Evolutionary conservation across 2,329 filamentous ascomycete species (phyloP), one percentile per base, ranked within the genome.

Genomic region (Biscogniauxia sp.): DNA sequence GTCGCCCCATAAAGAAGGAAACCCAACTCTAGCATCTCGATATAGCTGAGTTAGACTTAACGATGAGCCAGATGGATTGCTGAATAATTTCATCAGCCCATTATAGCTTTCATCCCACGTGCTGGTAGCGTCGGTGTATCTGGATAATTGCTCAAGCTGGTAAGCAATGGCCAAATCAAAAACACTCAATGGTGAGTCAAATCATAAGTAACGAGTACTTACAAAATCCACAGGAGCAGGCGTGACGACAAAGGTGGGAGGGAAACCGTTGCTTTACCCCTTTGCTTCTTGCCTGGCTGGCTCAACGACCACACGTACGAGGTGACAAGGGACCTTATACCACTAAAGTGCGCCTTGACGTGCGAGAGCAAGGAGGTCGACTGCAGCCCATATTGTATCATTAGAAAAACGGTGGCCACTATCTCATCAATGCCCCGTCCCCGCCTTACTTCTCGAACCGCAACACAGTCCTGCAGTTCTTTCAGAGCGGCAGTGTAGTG

Each of bases 301-400:
- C 19, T 28, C 20, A 28, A 51, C 3, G 41, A 37, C 28, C 32
- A 2, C 5, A 55, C 17, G 25, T 55, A 55, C 15, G 52, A 49
- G 20, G 41, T 28, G 25, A 61, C 19, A 8, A 61, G 28, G 17
- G 59, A 61, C 17, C 50, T 54, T 5, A 58, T 50, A 3, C 59
- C 55, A 2, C 17, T 37, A 8, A 57, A 11, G 55, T 57, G 55
- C 45, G 28, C 51, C 55, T 37, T 54, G 15, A 55, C 55, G 13
- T 61, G 51, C 15, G 15, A 32, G 28, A 61, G 51, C 1, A 37
- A 54, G 9, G 55, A 20, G 6, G 37, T 20, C 1, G 55, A 57
- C 19, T 52, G 51, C n/a, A 54, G 37, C 2, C 55, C 59, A 20
- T 54, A 57, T 11, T 61, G 50, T 6, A 61, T 57, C 59, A 61